Evolutionary conservation across 352 stramenopile species (phyloP).

Genomic region (Achlya hypogyna): DNA sequence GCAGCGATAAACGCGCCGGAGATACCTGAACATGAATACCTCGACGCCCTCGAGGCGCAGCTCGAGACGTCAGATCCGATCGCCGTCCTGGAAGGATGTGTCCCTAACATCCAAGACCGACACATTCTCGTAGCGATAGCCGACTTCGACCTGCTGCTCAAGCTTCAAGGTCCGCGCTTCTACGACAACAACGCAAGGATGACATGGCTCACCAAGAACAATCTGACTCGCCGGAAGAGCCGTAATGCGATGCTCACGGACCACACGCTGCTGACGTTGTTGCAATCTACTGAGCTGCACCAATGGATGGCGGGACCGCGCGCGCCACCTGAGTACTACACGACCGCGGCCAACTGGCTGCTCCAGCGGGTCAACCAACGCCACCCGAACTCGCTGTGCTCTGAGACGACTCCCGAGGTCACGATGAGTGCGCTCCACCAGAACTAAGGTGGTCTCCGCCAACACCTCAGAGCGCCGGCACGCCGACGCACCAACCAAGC

Average conservation of each 20-base stretch:
- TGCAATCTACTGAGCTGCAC: not conserved
- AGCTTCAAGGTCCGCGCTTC: not conserved
- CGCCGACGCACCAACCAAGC: not conserved
- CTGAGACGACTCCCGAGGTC: not conserved
- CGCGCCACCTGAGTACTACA: not conserved
- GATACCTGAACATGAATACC: not conserved
- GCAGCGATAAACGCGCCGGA: not conserved
- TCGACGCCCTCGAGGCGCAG: not conserved
- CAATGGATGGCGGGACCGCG: not conserved
- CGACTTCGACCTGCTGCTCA: not conserved
- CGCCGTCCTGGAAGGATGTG: no score
- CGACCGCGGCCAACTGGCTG: not conserved
- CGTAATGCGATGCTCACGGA: not conserved
- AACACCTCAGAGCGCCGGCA: no score
- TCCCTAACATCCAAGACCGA: not conserved
- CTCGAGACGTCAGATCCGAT: not conserved
- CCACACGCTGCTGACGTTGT: not conserved
- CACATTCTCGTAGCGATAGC: not conserved
- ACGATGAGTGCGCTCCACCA: not conserved
- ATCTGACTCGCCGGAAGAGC: not conserved
- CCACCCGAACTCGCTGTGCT: not conserved
- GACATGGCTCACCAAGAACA: not conserved
- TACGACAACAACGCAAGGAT: not conserved
- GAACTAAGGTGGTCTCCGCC: not conserved
- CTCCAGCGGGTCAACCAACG: not conserved